phyloP scores from a whole-genome alignment of 768 basidiomycete genomes.

The Serpula lacrymans region DNA sequence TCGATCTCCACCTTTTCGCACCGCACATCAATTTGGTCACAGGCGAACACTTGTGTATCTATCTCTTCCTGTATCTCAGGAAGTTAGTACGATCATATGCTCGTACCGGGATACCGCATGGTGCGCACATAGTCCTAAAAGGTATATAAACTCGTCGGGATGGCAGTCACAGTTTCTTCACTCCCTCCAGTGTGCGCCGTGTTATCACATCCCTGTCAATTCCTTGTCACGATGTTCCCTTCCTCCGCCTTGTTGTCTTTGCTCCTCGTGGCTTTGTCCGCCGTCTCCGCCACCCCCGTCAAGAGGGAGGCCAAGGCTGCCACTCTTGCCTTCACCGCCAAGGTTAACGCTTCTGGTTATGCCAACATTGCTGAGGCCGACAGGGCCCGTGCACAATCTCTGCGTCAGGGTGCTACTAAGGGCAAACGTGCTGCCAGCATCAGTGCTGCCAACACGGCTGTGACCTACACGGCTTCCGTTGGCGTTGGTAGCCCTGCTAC shows the following conservation, averaged over 20 bases:
- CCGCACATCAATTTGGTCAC: constrained; percentile 1
- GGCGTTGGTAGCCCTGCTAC: constrained; percentile 22
- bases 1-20: background rate
- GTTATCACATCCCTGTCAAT: constrained; percentile 1
- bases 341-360: constrained; percentile 9
- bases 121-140: background rate
- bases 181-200: no score
- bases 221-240: constrained; percentile 12
- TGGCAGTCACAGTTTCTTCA: background rate
- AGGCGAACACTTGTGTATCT: background rate
- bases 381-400: constrained; percentile 14
- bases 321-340: constrained; percentile 11
- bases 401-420: constrained; percentile 2
- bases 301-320: constrained; percentile 2
- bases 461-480: constrained; percentile 26
- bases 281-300: constrained; percentile 13
- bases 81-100: constrained; percentile 1
- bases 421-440: constrained; percentile 7
- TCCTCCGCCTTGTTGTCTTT: constrained; percentile 8
- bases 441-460: constrained; percentile 14
- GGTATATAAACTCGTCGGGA: constrained; percentile 1
- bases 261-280: constrained; percentile 10
- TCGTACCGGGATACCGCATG: constrained; percentile 3
- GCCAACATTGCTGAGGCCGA: constrained; percentile 13
- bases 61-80: background rate